Evolutionary conservation across 257 asterid genomes (phyloP).

Genomic region (Prunella vulgaris): DNA sequence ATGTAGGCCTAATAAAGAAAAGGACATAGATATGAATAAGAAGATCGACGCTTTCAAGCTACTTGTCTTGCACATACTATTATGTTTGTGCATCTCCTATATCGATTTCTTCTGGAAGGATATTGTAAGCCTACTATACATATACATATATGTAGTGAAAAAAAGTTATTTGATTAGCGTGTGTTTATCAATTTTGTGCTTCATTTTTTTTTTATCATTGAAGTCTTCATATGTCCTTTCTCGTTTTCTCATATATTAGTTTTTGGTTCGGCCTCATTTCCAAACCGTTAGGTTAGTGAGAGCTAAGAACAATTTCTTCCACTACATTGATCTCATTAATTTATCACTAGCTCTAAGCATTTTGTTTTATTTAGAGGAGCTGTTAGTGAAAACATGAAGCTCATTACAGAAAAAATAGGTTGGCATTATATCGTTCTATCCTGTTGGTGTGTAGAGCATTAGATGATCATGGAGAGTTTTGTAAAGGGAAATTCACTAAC

Average conservation of each 20-base stretch:
- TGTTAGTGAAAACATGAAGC: neutral
- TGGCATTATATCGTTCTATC: neutral
- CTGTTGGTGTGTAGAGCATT: neutral
- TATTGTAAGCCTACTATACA: neutral
- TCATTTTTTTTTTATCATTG: neutral
- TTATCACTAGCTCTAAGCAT: neutral
- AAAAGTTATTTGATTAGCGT: neutral
- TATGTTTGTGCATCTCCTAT: neutral
- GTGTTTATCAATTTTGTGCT: neutral
- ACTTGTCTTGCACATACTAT: neutral
- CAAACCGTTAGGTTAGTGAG: neutral
- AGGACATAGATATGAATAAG: neutral
- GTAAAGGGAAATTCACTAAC: neutral
- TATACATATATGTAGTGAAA: neutral
- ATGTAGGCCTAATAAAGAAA: neutral
- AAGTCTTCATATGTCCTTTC: neutral
- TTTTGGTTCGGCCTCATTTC: neutral
- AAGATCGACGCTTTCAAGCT: neutral
- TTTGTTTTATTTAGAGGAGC: slow-evolving; percentile 12
- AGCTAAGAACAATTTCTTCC: neutral
- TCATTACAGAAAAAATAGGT: neutral
- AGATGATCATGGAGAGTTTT: neutral
- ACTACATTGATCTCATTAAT: neutral
- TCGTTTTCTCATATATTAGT: neutral
- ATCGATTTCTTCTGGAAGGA: neutral